A percentile compares a stretch with the other conserved stretches of the same genome.
Evolutionary conservation across 768 basidiomycete genomes (phyloP).

Genomic region (Floccularia luteovirens): DNA sequence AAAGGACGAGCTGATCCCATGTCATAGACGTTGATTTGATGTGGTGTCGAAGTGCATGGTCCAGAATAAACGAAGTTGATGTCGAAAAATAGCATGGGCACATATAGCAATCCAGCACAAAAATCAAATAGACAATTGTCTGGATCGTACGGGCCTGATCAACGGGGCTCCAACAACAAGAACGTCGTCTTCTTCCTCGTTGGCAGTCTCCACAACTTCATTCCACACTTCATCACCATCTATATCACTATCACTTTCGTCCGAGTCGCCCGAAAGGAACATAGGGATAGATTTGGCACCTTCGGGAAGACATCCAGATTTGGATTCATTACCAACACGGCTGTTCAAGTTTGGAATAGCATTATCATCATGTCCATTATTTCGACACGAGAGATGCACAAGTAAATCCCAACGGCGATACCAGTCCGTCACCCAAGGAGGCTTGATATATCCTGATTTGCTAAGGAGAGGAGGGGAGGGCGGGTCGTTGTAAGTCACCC

Average conservation of each 20-base stretch:
- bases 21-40: too few relatives aligned
- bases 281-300: neutral
- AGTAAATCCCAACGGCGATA: slow-evolving; percentile 49
- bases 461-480: slow-evolving; percentile 1
- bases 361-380: slow-evolving; percentile 11
- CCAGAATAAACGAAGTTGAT: too few relatives aligned
- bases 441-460: slow-evolving; percentile 5
- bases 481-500: neutral
- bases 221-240: neutral
- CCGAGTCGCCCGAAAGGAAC: neutral
- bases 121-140: too few relatives aligned
- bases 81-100: too few relatives aligned
- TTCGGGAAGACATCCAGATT: neutral
- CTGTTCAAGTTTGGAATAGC: neutral
- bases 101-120: too few relatives aligned
- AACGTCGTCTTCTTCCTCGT: neutral
- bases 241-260: neutral
- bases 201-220: neutral
- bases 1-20: too few relatives aligned
- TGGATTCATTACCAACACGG: neutral
- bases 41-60: too few relatives aligned
- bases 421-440: slow-evolving; percentile 40
- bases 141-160: too few relatives aligned
- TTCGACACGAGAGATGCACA: slow-evolving; percentile 28
- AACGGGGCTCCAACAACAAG: too few relatives aligned